These are phyloP conservation scores for Phialocephala subalpina DNA, from an alignment of 2,329 filamentous ascomycete species.

Conservation along the genomic window DNA sequence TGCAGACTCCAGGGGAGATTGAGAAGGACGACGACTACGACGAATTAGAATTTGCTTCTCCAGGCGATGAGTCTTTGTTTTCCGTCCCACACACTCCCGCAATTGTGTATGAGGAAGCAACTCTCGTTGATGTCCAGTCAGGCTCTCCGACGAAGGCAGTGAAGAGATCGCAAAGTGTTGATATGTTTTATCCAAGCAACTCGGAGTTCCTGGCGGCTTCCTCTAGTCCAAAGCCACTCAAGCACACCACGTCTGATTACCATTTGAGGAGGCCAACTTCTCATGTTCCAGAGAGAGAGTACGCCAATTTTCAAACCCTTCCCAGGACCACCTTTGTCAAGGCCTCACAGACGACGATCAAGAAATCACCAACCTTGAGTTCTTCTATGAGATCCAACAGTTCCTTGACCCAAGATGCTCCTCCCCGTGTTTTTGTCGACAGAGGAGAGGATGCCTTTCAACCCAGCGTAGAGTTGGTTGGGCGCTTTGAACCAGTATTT, in stretches of 20 bases:
- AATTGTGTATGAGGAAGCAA: conserved; percentile 42
- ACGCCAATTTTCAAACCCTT: conserved; percentile 30
- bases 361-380: conserved; percentile 37
- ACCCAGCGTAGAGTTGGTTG: conserved; percentile 35
- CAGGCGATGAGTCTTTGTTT: conserved; percentile 22
- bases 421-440: conserved; percentile 46
- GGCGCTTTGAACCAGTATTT: conserved; percentile 52
- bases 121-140: conserved; percentile 40
- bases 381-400: conserved; percentile 16
- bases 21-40: conserved; percentile 25
- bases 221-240: conserved; percentile 18
- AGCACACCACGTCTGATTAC: conserved; percentile 28
- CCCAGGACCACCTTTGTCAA: conserved; percentile 42
- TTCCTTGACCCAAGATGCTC: conserved; percentile 9
- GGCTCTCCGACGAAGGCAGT: conserved; percentile 22
- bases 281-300: background rate
- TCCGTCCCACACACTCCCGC: conserved; percentile 29
- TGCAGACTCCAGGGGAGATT: conserved; percentile 4
- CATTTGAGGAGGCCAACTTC: conserved; percentile 21
- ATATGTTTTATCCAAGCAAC: conserved; percentile 27
- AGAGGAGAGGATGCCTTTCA: conserved; percentile 47
- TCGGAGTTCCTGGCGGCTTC: conserved; percentile 11
- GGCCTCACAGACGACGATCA: conserved; percentile 43
- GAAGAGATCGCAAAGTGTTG: conserved; percentile 34
- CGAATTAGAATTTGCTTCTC: conserved; percentile 23